Conservation (phyloP, 2,329 filamentous ascomycete species). For the Sarocladium strictum region DNA sequence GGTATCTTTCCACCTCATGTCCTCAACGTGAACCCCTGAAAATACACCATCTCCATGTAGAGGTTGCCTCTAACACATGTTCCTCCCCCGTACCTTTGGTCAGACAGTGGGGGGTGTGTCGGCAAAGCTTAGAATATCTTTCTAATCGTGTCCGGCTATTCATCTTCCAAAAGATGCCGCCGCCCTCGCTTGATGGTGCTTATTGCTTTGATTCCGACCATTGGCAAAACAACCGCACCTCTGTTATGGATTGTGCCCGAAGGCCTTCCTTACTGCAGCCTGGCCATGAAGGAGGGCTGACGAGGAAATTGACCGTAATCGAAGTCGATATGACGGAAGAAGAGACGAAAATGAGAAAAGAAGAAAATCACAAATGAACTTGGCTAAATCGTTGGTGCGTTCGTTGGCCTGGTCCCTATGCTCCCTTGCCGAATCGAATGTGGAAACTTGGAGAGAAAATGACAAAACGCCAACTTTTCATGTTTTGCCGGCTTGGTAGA, state of each 20-base stretch:
- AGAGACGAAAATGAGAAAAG: not conserved
- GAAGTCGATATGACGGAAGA: no score
- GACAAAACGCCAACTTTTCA: not conserved
- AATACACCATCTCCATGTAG: not conserved
- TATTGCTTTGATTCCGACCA: not conserved
- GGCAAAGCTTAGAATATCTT: not conserved
- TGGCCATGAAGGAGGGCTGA: no score
- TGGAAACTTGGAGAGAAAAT: not conserved
- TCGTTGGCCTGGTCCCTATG: not conserved
- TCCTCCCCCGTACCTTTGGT: no score
- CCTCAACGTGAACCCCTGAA: not conserved
- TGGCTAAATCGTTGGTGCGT: not conserved
- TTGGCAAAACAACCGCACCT: not conserved
- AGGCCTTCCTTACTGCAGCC: no score
- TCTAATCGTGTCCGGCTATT: not conserved
- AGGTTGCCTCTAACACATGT: no score
- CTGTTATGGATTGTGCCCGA: not conserved
- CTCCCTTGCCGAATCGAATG: not conserved
- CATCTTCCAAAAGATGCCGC: not conserved
- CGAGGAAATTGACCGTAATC: no score
- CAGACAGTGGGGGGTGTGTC: not conserved
- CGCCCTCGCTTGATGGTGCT: not conserved
- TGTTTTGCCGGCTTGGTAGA: not conserved
- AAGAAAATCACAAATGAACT: not conserved
- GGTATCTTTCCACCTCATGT: constrained; percentile 2